phyloP scores from a whole-genome alignment of 2,329 filamentous ascomycete species.

The Talaromyces sp. region DNA sequence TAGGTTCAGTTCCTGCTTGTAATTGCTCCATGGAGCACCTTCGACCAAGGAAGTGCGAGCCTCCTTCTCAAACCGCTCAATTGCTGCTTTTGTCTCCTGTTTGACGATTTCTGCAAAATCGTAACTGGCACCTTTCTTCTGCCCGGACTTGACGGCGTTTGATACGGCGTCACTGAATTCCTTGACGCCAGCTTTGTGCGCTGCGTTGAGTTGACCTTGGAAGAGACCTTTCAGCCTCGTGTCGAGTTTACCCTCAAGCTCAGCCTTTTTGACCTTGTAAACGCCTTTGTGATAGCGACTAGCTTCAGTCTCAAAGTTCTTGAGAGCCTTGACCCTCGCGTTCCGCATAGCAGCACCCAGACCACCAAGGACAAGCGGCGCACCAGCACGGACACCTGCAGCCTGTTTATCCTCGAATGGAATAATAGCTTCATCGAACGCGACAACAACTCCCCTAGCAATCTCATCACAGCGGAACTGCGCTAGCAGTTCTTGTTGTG shows the following conservation, averaged over 20 bases:
- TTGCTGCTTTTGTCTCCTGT: conserved; percentile 70
- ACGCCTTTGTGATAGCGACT: conserved; percentile 96
- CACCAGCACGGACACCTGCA: conserved; percentile 67
- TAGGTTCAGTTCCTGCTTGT: conserved; percentile 69
- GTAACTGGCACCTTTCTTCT: conserved; percentile 85
- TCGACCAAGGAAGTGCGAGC: conserved; percentile 70
- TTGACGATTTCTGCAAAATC: conserved; percentile 94
- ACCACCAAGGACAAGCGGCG: conserved; percentile 64
- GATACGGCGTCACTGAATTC: conserved; percentile 84
- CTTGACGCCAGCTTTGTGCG: conserved; percentile 80
- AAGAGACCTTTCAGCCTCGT: conserved; percentile 82
- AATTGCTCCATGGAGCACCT: conserved; percentile 81
- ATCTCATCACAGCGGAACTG: conserved; percentile 99
- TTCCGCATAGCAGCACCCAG: conserved; percentile 68
- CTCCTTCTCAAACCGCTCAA: conserved; percentile 70
- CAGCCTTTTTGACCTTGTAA: conserved; percentile 75
- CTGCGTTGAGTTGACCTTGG: conserved; percentile 77
- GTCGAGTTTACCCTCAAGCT: conserved; percentile 83
- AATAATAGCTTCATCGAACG: conserved; percentile 73
- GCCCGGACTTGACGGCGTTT: conserved; percentile 80
- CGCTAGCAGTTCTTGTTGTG: conserved; percentile 91
- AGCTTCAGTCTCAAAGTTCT: conserved; percentile 83
- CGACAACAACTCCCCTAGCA: conserved; percentile 74
- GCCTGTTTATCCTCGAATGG: conserved; percentile 85
- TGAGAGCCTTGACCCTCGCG: conserved; percentile 67